Evolutionary conservation across 345 rosid genomes (phyloP), one percentile per base, ranked within the genome.

Genomic region (Corymbia maculata): DNA sequence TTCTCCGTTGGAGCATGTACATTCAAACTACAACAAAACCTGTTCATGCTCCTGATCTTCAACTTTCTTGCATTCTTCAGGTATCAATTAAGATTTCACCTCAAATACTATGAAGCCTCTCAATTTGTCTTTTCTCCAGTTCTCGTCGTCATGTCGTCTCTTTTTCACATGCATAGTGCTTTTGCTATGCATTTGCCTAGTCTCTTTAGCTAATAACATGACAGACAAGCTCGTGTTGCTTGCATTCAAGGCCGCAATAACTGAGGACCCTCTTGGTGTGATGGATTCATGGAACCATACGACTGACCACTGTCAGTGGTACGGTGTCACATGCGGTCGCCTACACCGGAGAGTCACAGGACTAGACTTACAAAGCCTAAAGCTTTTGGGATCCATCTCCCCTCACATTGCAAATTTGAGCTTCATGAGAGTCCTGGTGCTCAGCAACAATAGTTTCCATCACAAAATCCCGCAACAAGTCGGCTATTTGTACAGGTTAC

Each of bases 201-300:
- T 91, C 53, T 91, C 93, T 88, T 85, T 6, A 30, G 89, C 90
- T 24, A 17, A 92, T 3, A 88, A 16, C 50, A 42, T 24, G 52
- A 88, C 88, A 1, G 87, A 88, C 45, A 21, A 52, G 85, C 84
- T 88, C 9, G 52, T 84, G 2, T 88, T 79, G 16, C 80, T 86
- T 79, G 59, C 44, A 2, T 79, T 84, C 79, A 85, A 75, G 68
- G 52, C 57, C 21, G 50, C 55, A 26, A 59, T 88, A 57, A 16
- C 61, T 15, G 84, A 64, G 44, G 87, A 85, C 52, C 87, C 87
- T 66, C 3, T 51, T 50, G 64, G n/a, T 30, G 68, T 6, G n/a
- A 52, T 89, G 24, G 52, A 32, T 86, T 70, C 82, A 4, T 26
- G 36, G 87, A 88, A 88, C 82, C 22, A 42, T 51, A 55, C 89